Conservation (phyloP, 257 asterid genomes). For the Mentha longifolia region DNA sequence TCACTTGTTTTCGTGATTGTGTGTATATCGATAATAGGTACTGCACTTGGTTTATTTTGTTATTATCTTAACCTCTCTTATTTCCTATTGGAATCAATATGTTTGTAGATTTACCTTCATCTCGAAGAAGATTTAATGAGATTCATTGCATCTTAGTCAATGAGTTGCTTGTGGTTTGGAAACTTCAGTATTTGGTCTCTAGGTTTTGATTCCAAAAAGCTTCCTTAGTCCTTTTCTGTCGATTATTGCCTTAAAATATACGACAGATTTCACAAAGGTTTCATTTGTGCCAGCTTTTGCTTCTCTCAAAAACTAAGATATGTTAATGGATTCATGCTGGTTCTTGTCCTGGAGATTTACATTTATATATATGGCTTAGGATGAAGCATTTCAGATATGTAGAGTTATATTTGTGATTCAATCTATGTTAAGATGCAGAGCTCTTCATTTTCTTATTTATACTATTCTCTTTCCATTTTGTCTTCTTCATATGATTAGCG, state of each 20-base stretch:
- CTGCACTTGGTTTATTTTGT: background rate
- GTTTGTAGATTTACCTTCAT: conserved; percentile 10
- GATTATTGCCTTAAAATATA: background rate
- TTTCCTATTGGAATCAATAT: background rate
- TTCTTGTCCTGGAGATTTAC: background rate
- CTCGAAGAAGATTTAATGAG: background rate
- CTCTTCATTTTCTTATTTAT: background rate
- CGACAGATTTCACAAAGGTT: background rate
- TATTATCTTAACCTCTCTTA: no score
- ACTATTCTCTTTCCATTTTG: background rate
- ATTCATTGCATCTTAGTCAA: conserved; percentile 11
- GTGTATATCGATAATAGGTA: background rate
- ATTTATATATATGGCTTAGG: conserved; percentile 12
- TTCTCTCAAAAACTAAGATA: no score
- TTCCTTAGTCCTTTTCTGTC: background rate
- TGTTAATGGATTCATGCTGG: background rate
- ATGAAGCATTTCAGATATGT: background rate
- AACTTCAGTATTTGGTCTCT: conserved; percentile 13
- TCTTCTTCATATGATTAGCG: no score
- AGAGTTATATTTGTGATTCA: conserved; percentile 12
- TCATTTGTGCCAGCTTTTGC: no score
- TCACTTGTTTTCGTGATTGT: background rate
- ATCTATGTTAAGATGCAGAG: background rate
- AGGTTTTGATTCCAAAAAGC: conserved; percentile 1
- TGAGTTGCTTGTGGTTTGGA: conserved; percentile 23